Conservation (phyloP, 2,329 filamentous ascomycete genomes). For the Beauveria caledonica region DNA sequence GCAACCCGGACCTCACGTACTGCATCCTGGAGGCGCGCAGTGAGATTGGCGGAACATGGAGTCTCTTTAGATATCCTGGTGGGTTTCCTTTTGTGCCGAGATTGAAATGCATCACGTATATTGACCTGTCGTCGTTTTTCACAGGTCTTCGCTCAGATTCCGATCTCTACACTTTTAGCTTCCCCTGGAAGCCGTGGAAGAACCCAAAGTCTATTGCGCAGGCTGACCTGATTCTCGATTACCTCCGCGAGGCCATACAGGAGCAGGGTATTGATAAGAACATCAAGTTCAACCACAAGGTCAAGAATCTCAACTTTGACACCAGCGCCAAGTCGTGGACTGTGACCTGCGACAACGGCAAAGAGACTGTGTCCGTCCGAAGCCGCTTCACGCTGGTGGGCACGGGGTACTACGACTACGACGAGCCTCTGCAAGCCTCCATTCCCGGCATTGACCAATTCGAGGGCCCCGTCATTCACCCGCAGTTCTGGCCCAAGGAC, state of each 20-base stretch:
- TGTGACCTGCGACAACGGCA: conserved; percentile 22
- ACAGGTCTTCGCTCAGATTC: conserved; percentile 59
- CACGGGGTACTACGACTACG: conserved; percentile 65
- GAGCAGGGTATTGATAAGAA: conserved; percentile 44
- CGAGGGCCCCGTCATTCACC: conserved; percentile 55
- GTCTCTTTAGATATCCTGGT: conserved; percentile 62
- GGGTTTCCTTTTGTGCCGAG: not conserved
- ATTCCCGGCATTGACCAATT: conserved; percentile 64
- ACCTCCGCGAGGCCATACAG: conserved; percentile 44
- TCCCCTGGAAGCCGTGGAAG: conserved; percentile 65
- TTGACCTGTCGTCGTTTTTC: too few relatives aligned
- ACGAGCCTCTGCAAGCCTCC: conserved; percentile 46
- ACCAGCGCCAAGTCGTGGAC: conserved; percentile 49
- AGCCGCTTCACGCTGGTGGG: conserved; percentile 52
- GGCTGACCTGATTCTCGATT: conserved; percentile 42
- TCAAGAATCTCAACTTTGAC: conserved; percentile 44
- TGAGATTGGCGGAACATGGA: conserved; percentile 68
- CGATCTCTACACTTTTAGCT: conserved; percentile 53
- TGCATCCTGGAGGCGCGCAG: conserved; percentile 60
- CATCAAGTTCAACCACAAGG: conserved; percentile 43
- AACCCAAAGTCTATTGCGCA: conserved; percentile 39
- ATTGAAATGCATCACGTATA: too few relatives aligned
- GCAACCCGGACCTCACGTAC: conserved; percentile 49
- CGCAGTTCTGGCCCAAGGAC: conserved; percentile 68
- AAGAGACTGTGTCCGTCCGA: conserved; percentile 26